A percentile compares a stretch with the other conserved stretches of the same genome.
These are phyloP conservation scores for Ophiosphaerella korrae DNA, from an alignment of 2,329 filamentous ascomycete genomes.

Conservation along the genomic window DNA sequence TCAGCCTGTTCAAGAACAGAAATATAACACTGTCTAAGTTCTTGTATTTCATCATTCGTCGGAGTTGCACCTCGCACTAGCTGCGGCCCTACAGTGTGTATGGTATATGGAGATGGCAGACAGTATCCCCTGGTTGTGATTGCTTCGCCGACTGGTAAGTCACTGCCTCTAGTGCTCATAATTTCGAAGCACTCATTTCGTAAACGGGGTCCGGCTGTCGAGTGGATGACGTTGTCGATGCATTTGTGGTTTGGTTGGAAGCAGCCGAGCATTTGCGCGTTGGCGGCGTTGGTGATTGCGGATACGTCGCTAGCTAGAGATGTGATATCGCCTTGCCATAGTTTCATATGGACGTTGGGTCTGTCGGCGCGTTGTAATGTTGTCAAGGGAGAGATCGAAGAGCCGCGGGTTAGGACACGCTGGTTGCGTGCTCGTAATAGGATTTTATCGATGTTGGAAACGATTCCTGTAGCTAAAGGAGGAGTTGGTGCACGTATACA, in stretches of 20 bases:
- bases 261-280: conserved; percentile 43
- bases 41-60: conserved; percentile 16
- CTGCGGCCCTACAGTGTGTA: conserved; percentile 46
- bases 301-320: conserved; percentile 33
- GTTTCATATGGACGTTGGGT: conserved; percentile 16
- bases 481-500: conserved; percentile 30
- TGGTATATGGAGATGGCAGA: conserved; percentile 34
- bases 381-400: conserved; percentile 11
- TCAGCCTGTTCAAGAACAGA: conserved; percentile 39
- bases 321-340: conserved; percentile 47
- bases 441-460: conserved; percentile 22
- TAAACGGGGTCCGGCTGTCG: conserved; percentile 37
- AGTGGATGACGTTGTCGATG: conserved; percentile 47
- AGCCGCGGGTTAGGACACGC: conserved; percentile 13
- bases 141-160: conserved; percentile 32
- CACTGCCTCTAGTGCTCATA: conserved; percentile 26
- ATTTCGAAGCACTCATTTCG: conserved; percentile 36
- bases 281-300: conserved; percentile 46
- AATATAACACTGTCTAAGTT: conserved; percentile 37
- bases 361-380: background rate
- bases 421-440: conserved; percentile 16
- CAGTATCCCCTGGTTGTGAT: conserved; percentile 35
- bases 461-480: conserved; percentile 15
- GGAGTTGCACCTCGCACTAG: conserved; percentile 27
- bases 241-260: conserved; percentile 43